Evolutionary conservation across 1,139 yeast species (phyloP), one percentile per base, ranked within the genome.

Genomic region (Saccharomycopsis hybrid): DNA sequence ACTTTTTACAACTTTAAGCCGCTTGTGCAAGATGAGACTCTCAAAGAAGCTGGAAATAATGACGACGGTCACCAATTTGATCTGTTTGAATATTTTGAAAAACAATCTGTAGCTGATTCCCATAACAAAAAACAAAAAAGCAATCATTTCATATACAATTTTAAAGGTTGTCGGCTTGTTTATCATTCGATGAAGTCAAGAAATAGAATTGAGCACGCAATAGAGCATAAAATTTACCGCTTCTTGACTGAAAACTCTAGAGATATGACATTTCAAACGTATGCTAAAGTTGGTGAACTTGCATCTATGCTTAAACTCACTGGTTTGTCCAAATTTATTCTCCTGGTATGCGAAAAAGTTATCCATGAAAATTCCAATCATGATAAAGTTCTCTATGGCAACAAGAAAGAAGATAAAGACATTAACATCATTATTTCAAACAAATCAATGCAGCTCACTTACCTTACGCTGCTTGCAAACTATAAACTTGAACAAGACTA

Each of bases 241-340:
- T 31, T 31, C 27, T 24, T 43, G 5, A 43, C 25, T 11, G 40
- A 35, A 3, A 43, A 32, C 11, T 33, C 18, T 35, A 32, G 18
- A 2, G 37, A 37, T 13, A 29, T 44, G 40, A 49, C 47, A 11
- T 44, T 49, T n/a, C 44, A 45, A 30, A 41, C 47, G 27, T 46
- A 35, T 32, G 41, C 41, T 41, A 49, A 49, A 35, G 18, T 49
- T 25, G 48, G 49, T 4, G 37, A 46, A 31, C 36, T 44, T 31
- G 45, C 44, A 11, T 46, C 47, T 27, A 31, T 38, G 18, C n/a
- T 49, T 9, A 35, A 31, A 27, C 41, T 32, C 13, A 29, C 35
- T 5, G 39, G 41, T 24, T 24, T 41, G 36, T 38, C 37, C 28
- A 49, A 49, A 35, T 36, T 25, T 9, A 8, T 49, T 4, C 41